Base-by-base conservation (phyloP, 2,329 filamentous ascomycete species). In the Fusarium sp. region DNA sequence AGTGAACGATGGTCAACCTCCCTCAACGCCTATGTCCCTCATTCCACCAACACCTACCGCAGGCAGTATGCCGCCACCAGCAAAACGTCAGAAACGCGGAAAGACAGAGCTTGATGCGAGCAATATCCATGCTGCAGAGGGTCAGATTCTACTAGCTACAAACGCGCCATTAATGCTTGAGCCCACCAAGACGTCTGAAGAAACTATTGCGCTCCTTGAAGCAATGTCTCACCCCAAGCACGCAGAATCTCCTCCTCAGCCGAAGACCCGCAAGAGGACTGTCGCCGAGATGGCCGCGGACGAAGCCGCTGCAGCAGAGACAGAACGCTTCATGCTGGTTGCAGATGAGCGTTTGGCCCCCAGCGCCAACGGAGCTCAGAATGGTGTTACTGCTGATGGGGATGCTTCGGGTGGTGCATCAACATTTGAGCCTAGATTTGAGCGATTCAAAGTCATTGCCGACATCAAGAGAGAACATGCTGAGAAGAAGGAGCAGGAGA, bases 251-350 rank as follows among this genome's bases (percentile, higher is more conserved):
- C 90, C 93, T 11, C 95, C 96, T 1, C 87, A 91, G 62, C 94
- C 94, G 4, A 97, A 97, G 83, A 90, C 90, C 9, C 86, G 96
- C 57, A 98, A 99, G 83, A 89, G 95, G 65, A 99, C 96, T 0
- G 90, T 96, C 19, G 96, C 96, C 10, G 95, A 99, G 76, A 88
- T 98, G 82, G 96, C 93, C 10, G 95, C 95, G 9, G 96, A 99
- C 74, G 94, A 99, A 79, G 95, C 96, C 1, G 85, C 93, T 61
- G 93, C 94, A 1, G 95, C 94, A 21, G 92, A 94, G 60, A 89
- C 93, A 67, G 94, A 99, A 78, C 88, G 93, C 45, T 96, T 93
- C 70, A 96, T 99, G 93, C 89, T 98, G 49, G 90, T 93, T 21
- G 88, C 94, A 79, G 96, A 99, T 74, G 95, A 97, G 72, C 87